Evolutionary conservation across 495 filamentous ascomycete genomes (phyloP), one percentile per base, ranked within the genome.

Genomic region (Penicillium crystallinum): DNA sequence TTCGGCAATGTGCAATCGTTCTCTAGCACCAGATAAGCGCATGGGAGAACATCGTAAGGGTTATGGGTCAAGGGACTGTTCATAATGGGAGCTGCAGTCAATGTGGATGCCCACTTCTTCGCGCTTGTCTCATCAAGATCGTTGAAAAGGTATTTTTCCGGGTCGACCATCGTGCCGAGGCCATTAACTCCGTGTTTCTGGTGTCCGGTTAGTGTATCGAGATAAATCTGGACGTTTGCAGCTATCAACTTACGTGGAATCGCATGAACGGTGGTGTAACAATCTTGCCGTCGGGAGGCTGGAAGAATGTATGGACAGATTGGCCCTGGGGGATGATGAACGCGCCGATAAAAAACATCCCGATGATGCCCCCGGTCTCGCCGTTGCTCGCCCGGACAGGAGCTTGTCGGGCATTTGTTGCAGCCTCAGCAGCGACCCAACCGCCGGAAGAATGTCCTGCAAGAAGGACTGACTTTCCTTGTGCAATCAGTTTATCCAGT

Each of bases 371-470:
- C 5, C 69, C 69, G 0, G n/a, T 5, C 11, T 62, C 41, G 11
- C 63, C 64, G 8, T 56, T 45, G 21, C 41, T 36, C 22, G 52
- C 44, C 2, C 69, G 59, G 0, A 22, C 19, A 17, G 59, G 56
- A 11, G 8, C 23, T 22, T 71, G 67, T 2, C 62, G 52, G 9
- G 59, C 60, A n/a, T 58, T 61, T 2, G 51, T 30, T n/a, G 65
- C 59, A 6, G 65, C 62, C 54, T 70, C 52, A 1, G 60, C 63
- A 10, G 71, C 68, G 1, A 65, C 59, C 63, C 63, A 72, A 1
- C 68, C 71, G 2, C 71, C 69, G 12, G 58, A 62, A 0, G 67
- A 73, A 34, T 69, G 67, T 5, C 49, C 69, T 0, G 67, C 35
- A 0, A 70, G 29, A 1, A 73, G 44, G 0, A 71, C 65, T 1